Percentiles rank a stretch among this genome's conserved stretches.
phyloP scores from a whole-genome alignment of 208 protist genomes.

The Wallacemonas rigidus region DNA sequence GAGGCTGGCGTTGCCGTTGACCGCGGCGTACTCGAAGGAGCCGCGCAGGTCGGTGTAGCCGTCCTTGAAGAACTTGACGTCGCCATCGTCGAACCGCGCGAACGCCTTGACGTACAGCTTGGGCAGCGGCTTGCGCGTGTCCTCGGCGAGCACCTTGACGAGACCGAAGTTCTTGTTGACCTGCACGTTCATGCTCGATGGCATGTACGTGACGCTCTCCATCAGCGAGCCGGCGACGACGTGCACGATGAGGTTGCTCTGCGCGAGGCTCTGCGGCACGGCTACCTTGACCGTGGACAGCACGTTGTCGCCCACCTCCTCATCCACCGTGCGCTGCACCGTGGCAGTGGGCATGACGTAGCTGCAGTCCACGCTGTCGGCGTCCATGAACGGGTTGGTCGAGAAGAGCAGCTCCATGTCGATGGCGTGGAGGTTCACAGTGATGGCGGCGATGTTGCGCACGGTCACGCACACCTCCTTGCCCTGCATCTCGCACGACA shows the following conservation, averaged over 20 bases:
- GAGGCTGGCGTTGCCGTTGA: neutral
- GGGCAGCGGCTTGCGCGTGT: conserved; percentile 9
- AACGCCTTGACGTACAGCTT: conserved; percentile 26
- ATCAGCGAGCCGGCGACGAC: conserved; percentile 12
- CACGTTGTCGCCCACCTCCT: too few relatives aligned
- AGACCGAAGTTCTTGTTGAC: conserved; percentile 15
- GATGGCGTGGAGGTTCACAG: conserved; percentile 14
- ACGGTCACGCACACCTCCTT: conserved; percentile 7
- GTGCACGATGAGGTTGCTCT: conserved; percentile 19
- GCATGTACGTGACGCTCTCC: conserved; percentile 21
- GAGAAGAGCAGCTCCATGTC: conserved; percentile 28
- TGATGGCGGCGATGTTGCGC: neutral
- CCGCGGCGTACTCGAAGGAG: conserved; percentile 22
- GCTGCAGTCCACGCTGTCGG: conserved; percentile 18
- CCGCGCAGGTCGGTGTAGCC: conserved; percentile 29
- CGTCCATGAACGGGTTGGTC: conserved; percentile 16
- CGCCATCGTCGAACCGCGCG: conserved; percentile 1
- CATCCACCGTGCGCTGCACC: too few relatives aligned
- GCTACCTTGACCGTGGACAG: too few relatives aligned
- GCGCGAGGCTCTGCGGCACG: conserved; percentile 3
- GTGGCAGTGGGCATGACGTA: too few relatives aligned
- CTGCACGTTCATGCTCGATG: conserved; percentile 12
- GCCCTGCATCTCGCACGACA: conserved; percentile 16
- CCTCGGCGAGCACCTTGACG: conserved; percentile 17
- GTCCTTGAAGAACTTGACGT: conserved; percentile 26